Percentiles rank a stretch among this genome's conserved stretches.
These are phyloP conservation scores for Grigorovia humatica DNA, from an alignment of 805 yeast species.

Conservation along the genomic window DNA sequence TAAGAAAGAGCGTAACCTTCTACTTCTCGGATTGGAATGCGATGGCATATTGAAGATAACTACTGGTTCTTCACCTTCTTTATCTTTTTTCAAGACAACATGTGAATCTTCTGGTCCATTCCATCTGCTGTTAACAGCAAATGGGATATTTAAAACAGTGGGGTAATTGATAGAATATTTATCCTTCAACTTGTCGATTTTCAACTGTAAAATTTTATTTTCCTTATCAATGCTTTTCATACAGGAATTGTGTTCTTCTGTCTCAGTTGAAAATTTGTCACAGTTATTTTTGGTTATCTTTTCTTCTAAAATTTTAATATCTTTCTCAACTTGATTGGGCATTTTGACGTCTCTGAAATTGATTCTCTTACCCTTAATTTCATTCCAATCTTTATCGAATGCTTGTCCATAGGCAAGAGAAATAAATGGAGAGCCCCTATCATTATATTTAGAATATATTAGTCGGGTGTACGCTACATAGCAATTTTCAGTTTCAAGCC, in stretches of 20 bases:
- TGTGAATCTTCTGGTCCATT: constrained; percentile 12
- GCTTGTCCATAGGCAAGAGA: constrained; percentile 30
- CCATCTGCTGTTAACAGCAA: constrained; percentile 3
- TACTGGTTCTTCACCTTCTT: constrained; percentile 9
- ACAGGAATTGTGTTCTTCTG: constrained; percentile 8
- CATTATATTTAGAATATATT: constrained; percentile 20
- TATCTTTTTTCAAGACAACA: constrained; percentile 7
- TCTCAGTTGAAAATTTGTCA: constrained; percentile 4
- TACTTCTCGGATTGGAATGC: constrained; percentile 1
- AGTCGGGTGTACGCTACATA: constrained; percentile 39
- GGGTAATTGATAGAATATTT: constrained; percentile 11
- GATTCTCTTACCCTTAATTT: constrained; percentile 2
- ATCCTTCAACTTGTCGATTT: constrained; percentile 4
- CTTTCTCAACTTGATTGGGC: constrained; percentile 19
- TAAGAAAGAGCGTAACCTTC: constrained; percentile 8
- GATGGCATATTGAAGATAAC: constrained; percentile 9
- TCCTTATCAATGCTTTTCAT: constrained; percentile 11
- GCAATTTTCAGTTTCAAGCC: constrained; percentile 39
- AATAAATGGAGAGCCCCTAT: constrained; percentile 26
- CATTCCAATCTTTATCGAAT: constrained; percentile 7
- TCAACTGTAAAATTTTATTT: constrained; percentile 9
- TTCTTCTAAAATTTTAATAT: constrained; percentile 17
- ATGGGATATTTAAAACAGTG: constrained; percentile 5
- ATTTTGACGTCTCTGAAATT: constrained; percentile 1
- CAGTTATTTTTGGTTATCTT: constrained; percentile 22